Conservation (phyloP, 148 eudicot species). For the Rhododendron williamsianum region DNA sequence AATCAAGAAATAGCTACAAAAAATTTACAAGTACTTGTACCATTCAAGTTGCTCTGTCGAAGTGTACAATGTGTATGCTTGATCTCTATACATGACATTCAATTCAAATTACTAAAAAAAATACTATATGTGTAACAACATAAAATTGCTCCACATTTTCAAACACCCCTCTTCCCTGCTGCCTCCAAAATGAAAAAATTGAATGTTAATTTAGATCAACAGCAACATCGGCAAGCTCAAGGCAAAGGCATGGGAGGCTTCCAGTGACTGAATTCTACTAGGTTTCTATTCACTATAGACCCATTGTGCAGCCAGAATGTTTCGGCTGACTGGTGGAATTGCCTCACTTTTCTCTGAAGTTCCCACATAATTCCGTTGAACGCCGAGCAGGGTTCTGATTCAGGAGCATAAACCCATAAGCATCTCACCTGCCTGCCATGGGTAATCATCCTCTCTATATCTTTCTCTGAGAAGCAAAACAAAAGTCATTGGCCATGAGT, state of each 20-base stretch:
- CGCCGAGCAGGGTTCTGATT: conserved; percentile 79
- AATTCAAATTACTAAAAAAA: neutral
- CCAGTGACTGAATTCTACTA: conserved; percentile 69
- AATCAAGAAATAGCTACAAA: neutral
- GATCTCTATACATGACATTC: neutral
- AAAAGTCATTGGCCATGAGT: conserved; percentile 1
- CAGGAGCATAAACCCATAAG: conserved; percentile 72
- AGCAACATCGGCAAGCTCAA: conserved; percentile 18
- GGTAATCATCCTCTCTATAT: conserved; percentile 75
- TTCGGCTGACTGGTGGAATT: conserved; percentile 82
- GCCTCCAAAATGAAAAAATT: neutral
- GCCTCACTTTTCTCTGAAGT: conserved; percentile 78
- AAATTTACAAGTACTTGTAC: neutral
- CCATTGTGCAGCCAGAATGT: conserved; percentile 93
- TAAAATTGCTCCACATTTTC: neutral
- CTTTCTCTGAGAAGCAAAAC: conserved; percentile 46
- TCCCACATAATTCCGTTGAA: conserved; percentile 81
- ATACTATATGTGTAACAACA: neutral
- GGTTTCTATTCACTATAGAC: conserved; percentile 62
- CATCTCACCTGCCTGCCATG: conserved; percentile 69
- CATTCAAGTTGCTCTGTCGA: neutral
- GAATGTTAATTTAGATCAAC: neutral
- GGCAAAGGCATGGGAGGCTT: conserved; percentile 85
- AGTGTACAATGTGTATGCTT: neutral
- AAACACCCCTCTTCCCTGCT: neutral